phyloP scores from a whole-genome alignment of 2,329 filamentous ascomycete genomes.

The Neonectria ditissima region DNA sequence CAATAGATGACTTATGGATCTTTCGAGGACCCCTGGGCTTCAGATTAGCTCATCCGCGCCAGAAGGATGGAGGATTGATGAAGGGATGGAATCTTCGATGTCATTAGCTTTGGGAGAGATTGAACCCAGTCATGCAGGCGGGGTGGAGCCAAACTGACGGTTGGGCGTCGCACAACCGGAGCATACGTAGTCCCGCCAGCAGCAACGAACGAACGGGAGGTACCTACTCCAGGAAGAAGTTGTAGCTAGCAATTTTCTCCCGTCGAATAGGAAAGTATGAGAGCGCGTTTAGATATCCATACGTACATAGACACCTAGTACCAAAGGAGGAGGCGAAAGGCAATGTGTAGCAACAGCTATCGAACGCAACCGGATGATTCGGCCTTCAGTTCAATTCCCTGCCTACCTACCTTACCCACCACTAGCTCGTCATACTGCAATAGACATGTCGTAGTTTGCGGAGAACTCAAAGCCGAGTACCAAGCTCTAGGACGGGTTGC shows the following conservation, averaged over 20 bases:
- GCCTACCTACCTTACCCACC: background rate
- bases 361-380: background rate
- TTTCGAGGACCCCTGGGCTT: slow-evolving; percentile 22
- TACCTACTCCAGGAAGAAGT: background rate
- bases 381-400: background rate
- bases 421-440: background rate
- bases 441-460: background rate
- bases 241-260: background rate
- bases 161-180: slow-evolving; percentile 19
- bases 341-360: background rate
- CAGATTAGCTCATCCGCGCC: background rate
- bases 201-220: slow-evolving; percentile 6
- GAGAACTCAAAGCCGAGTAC: background rate
- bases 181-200: background rate
- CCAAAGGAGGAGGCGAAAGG: too few relatives aligned
- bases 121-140: slow-evolving; percentile 20
- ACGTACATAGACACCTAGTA: too few relatives aligned
- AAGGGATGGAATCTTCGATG: slow-evolving; percentile 26
- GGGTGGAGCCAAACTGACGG: slow-evolving; percentile 15
- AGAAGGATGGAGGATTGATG: slow-evolving; percentile 21
- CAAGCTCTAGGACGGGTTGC: background rate
- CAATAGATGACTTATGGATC: slow-evolving; percentile 16
- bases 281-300: too few relatives aligned
- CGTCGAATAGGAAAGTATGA: too few relatives aligned
- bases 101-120: slow-evolving; percentile 22